Conservation (phyloP, 306 rosid species). For the Rosa rugosa region DNA sequence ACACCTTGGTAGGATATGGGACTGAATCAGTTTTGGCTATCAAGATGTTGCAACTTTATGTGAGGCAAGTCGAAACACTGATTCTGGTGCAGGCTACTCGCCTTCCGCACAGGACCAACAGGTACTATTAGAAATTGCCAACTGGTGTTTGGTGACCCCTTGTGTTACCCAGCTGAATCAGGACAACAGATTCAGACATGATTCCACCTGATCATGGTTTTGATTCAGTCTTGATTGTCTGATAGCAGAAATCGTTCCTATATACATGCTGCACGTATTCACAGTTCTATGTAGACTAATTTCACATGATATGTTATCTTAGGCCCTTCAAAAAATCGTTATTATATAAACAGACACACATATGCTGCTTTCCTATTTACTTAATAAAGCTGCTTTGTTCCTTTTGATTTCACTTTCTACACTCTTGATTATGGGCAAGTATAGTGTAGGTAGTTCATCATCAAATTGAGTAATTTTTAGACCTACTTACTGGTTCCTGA, state of each 20-base stretch:
- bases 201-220: neutral
- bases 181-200: neutral
- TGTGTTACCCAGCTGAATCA: neutral
- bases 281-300: neutral
- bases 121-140: constrained; percentile 36
- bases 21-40: constrained; percentile 42
- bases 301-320: no score
- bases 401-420: neutral
- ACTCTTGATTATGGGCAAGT: neutral
- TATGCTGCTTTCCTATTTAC: neutral
- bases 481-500: neutral
- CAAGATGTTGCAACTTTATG: no score
- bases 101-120: constrained; percentile 83
- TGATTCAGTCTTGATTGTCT: neutral
- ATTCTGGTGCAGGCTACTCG: constrained; percentile 68
- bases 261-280: neutral
- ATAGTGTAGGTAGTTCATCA: neutral
- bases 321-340: neutral
- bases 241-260: no score
- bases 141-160: neutral
- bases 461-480: neutral
- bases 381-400: neutral
- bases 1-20: constrained; percentile 79
- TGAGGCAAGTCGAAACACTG: neutral
- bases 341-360: neutral